phyloP scores from a whole-genome alignment of 164 flowering plant genomes.

The Chimonanthus praecox region DNA sequence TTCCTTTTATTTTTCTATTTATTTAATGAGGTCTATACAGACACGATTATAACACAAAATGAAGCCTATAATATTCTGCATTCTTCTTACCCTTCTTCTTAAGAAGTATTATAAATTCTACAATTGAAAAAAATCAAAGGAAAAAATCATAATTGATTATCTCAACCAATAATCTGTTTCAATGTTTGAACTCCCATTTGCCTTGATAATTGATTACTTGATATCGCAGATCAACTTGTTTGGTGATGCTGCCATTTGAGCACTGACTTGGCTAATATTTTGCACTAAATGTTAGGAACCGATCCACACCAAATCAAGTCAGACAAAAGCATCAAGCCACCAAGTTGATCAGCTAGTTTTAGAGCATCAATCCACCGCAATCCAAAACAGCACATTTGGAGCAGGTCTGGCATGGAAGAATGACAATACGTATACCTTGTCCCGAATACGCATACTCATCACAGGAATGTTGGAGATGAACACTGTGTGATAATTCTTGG shows the following conservation, averaged over 20 bases:
- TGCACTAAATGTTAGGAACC: neutral
- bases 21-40: neutral
- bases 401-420: neutral
- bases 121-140: neutral
- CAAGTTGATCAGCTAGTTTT: neutral
- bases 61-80: neutral
- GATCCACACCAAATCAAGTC: neutral
- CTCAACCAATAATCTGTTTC: neutral
- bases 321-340: neutral
- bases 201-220: neutral
- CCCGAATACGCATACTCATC: constrained; percentile 96
- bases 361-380: neutral
- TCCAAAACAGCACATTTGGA: neutral
- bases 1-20: no score
- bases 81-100: neutral
- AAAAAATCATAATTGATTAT: neutral
- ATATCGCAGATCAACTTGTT: neutral
- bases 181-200: neutral
- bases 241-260: no score
- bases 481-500: constrained; percentile 79
- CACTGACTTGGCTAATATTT: neutral
- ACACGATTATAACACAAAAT: neutral
- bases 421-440: constrained; percentile 53
- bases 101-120: neutral
- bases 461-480: constrained; percentile 81